Percentiles rank a stretch among this genome's conserved stretches.
Conservation (phyloP, 2,329 filamentous ascomycete species). For the Penicillium sp. region DNA sequence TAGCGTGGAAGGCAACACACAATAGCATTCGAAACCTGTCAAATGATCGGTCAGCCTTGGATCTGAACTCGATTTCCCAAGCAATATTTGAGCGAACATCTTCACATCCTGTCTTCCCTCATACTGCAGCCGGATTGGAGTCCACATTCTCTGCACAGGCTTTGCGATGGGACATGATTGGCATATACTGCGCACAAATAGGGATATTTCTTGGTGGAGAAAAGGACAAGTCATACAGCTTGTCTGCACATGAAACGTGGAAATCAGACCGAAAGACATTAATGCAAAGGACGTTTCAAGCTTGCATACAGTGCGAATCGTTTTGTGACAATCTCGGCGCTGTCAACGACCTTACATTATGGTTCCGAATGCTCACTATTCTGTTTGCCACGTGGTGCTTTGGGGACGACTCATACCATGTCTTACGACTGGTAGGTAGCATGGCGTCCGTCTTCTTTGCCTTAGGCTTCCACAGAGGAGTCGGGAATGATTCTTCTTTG, state of each 20-base stretch:
- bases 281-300: conserved; percentile 13
- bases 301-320: conserved; percentile 11
- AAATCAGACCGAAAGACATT: conserved; percentile 13
- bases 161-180: conserved; percentile 14
- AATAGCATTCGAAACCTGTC: not conserved
- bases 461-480: conserved; percentile 14
- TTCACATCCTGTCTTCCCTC: not conserved
- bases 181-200: conserved; percentile 11
- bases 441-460: conserved; percentile 12
- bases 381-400: conserved; percentile 17
- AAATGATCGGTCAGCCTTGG: not conserved
- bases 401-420: conserved; percentile 18
- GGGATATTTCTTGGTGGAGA: conserved; percentile 10
- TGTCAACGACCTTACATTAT: conserved; percentile 13
- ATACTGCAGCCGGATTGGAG: conserved; percentile 1
- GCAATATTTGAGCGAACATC: not conserved
- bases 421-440: conserved; percentile 10
- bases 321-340: conserved; percentile 11
- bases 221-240: conserved; percentile 4
- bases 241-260: conserved; percentile 4
- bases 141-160: not conserved
- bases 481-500: conserved; percentile 1
- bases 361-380: conserved; percentile 5
- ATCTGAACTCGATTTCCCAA: not conserved
- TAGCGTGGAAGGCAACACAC: not conserved